phyloP scores from a whole-genome alignment of 2,329 filamentous ascomycete species.

The Berkeleyomyces basicola region DNA sequence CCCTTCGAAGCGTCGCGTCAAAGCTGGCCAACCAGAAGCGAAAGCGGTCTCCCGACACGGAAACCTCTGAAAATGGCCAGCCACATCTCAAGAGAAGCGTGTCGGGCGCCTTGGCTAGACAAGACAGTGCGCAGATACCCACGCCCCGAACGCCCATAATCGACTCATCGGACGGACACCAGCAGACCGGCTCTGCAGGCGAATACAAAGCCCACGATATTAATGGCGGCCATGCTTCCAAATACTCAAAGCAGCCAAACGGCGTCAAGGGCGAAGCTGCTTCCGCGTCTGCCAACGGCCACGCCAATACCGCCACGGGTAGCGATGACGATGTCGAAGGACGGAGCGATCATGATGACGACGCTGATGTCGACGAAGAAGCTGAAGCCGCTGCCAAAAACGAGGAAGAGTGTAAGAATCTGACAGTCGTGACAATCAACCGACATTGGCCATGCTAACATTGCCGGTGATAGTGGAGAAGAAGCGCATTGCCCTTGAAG shows the following conservation, averaged over 20 bases:
- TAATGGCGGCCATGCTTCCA: background rate
- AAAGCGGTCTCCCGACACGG: slow-evolving; percentile 31
- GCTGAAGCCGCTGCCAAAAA: slow-evolving; percentile 41
- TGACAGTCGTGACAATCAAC: background rate
- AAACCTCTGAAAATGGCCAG: slow-evolving; percentile 30
- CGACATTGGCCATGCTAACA: background rate
- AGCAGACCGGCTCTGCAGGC: background rate
- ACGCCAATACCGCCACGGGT: slow-evolving; percentile 15
- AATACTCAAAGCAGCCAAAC: slow-evolving; percentile 4
- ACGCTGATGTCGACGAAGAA: slow-evolving; percentile 34
- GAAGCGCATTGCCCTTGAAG: slow-evolving; percentile 65
- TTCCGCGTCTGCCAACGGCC: background rate
- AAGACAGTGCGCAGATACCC: slow-evolving; percentile 15
- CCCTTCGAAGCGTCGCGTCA: slow-evolving; percentile 10
- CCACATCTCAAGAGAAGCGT: slow-evolving; percentile 38
- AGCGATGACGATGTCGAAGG: slow-evolving; percentile 19
- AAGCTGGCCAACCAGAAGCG: slow-evolving; percentile 28
- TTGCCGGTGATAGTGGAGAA: slow-evolving; percentile 44
- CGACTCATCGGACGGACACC: background rate
- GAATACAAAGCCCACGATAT: slow-evolving; percentile 22
- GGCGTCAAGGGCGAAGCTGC: background rate
- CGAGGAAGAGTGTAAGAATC: slow-evolving; percentile 45
- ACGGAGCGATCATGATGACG: slow-evolving; percentile 10
- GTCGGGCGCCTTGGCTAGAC: slow-evolving; percentile 19
- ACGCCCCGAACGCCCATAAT: slow-evolving; percentile 14